Conservation (phyloP, 164 flowering plant species). For the Liquidambar formosana region DNA sequence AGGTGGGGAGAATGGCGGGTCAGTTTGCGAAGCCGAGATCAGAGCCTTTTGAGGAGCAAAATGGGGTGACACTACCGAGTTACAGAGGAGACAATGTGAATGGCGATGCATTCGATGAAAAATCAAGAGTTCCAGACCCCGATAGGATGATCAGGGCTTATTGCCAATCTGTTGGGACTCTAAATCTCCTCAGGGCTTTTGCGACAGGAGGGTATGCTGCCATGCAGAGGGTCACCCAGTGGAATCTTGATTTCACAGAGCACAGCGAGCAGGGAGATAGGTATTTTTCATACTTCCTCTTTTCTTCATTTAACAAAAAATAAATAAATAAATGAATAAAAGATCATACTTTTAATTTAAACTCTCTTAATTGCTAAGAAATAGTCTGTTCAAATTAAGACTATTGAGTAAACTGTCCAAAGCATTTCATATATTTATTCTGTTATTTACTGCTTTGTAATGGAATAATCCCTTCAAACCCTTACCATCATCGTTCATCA, state of each 20-base stretch:
- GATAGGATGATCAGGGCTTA: conserved; percentile 42
- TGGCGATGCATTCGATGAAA: conserved; percentile 34
- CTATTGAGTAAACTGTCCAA: too few relatives aligned
- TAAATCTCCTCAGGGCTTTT: conserved; percentile 39
- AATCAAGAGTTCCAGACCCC: conserved; percentile 33
- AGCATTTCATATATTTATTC: too few relatives aligned
- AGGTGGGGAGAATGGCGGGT: conserved; percentile 44
- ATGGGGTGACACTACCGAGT: conserved; percentile 42
- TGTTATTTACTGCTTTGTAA: too few relatives aligned
- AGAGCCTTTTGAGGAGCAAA: conserved; percentile 36
- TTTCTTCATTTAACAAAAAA: too few relatives aligned
- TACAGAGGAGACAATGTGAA: conserved; percentile 41
- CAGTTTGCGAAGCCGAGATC: conserved; percentile 45
- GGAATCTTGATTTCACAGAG: conserved; percentile 40
- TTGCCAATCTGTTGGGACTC: conserved; percentile 32
- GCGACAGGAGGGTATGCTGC: conserved; percentile 45
- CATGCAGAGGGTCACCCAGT: conserved; percentile 38
- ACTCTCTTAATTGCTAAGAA: too few relatives aligned
- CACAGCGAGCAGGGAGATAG: conserved; percentile 39
- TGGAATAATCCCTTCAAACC: too few relatives aligned
- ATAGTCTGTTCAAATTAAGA: too few relatives aligned
- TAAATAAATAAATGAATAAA: too few relatives aligned
- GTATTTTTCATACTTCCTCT: conserved; percentile 2
- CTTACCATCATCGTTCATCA: too few relatives aligned
- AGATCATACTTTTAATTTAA: background rate